These are phyloP conservation scores for Dactylis glomerata DNA, from an alignment of 176 grass and related monocot genomes.

Conservation along the genomic window DNA sequence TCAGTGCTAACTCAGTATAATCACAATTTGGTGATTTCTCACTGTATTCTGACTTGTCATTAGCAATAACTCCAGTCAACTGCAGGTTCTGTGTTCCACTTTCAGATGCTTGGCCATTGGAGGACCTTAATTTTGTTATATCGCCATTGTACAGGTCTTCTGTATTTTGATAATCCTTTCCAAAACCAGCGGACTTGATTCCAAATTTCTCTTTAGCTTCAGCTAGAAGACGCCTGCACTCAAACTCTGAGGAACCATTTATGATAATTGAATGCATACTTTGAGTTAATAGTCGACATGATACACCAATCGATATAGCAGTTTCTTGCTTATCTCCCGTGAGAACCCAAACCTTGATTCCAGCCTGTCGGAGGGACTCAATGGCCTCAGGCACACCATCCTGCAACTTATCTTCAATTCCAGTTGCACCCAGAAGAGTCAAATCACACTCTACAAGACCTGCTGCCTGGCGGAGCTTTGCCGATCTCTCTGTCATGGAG, in stretches of 20 bases:
- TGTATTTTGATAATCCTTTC: conserved; percentile 23
- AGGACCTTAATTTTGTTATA: conserved; percentile 37
- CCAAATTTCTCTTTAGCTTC: conserved; percentile 76
- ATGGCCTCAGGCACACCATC: conserved; percentile 98
- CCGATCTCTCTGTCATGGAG: conserved; percentile 83
- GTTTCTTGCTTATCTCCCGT: conserved; percentile 99
- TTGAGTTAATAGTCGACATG: conserved; percentile 77
- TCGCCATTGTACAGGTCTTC: conserved; percentile 41
- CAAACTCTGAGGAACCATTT: conserved; percentile 90
- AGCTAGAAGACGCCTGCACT: conserved; percentile 75
- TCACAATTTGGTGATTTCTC: conserved; percentile 38
- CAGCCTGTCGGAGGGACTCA: conserved; percentile 89
- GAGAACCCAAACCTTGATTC: conserved; percentile 98
- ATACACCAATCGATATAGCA: conserved; percentile 96
- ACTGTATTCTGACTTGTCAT: conserved; percentile 28
- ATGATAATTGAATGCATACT: conserved; percentile 77
- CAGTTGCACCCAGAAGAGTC: conserved; percentile 90
- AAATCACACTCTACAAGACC: conserved; percentile 82
- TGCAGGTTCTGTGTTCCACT: conserved; percentile 31
- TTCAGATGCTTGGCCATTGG: conserved; percentile 49
- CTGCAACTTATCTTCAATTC: conserved; percentile 97
- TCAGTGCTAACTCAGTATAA: conserved; percentile 63
- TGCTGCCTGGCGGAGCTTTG: conserved; percentile 88
- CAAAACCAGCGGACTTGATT: conserved; percentile 54
- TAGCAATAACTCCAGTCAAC: conserved; percentile 41